These are phyloP conservation scores for Endothia cerciana DNA, from an alignment of 2,329 filamentous ascomycete species.

Conservation along the genomic window DNA sequence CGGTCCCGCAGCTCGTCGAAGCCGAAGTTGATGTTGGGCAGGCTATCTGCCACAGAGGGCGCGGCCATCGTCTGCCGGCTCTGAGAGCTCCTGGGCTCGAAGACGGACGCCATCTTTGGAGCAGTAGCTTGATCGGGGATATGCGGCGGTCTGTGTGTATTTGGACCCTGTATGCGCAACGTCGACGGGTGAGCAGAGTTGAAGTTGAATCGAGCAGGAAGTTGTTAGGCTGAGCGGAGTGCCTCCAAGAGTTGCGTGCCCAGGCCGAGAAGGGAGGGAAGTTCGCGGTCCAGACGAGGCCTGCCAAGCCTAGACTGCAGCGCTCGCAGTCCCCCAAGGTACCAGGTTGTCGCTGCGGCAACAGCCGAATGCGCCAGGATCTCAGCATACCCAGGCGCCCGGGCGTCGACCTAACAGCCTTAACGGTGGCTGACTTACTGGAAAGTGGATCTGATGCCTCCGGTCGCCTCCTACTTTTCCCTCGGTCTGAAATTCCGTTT, in stretches of 20 bases:
- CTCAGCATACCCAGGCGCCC: constrained; percentile 5
- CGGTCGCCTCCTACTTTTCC: constrained; percentile 10
- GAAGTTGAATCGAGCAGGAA: constrained; percentile 2
- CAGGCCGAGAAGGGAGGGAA: not conserved
- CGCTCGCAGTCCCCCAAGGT: not conserved
- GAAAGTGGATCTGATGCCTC: constrained; percentile 17
- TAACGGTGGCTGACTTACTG: constrained; percentile 13
- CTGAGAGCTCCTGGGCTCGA: constrained; percentile 71
- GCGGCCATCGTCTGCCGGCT: constrained; percentile 64
- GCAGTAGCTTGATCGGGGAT: constrained; percentile 16
- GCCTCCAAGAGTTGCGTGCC: not conserved
- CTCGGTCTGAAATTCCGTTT: constrained; percentile 14
- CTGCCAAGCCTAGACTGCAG: not conserved
- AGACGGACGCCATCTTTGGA: constrained; percentile 59
- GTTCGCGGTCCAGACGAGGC: not conserved
- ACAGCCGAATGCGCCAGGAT: constrained; percentile 16
- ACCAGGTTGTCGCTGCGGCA: constrained; percentile 29
- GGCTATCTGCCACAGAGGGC: constrained; percentile 72
- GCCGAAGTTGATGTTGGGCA: constrained; percentile 91
- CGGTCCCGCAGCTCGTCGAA: constrained; percentile 94
- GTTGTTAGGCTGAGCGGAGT: not conserved
- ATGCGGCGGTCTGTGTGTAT: not conserved
- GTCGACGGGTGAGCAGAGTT: not conserved
- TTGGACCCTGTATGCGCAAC: not conserved
- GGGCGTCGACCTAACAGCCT: constrained; percentile 5